Evolutionary conservation across 306 rosid genomes (phyloP).

Genomic region (Prunus mume): DNA sequence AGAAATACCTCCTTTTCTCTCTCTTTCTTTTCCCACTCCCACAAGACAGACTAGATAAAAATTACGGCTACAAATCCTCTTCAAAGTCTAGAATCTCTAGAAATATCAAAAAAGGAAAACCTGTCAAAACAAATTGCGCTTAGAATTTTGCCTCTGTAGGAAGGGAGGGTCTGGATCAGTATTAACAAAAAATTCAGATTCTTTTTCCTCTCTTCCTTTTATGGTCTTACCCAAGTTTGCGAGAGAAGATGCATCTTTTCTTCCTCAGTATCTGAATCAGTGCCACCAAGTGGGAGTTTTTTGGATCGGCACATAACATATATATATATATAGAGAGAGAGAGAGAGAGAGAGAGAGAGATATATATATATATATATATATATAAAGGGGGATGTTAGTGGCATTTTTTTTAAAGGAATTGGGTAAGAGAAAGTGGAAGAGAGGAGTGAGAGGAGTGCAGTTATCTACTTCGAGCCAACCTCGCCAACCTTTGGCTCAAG

Average conservation of each 20-base stretch:
- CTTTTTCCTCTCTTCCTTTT: conserved; percentile 47
- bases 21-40: no score
- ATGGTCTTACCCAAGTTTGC: conserved; percentile 36
- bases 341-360: no score
- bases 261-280: conserved; percentile 38
- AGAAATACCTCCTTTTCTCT: no score
- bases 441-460: no score
- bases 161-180: conserved; percentile 57
- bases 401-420: no score
- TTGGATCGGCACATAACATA: no score
- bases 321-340: no score
- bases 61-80: not conserved
- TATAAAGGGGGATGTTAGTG: no score
- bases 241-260: conserved; percentile 43
- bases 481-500: no score
- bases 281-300: not conserved
- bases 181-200: conserved; percentile 48
- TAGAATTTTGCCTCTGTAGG: conserved; percentile 73
- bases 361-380: no score
- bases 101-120: not conserved
- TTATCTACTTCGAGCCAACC: no score
- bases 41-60: not conserved
- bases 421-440: no score
- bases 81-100: conserved; percentile 1
- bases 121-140: not conserved